Percentiles rank a stretch among this genome's conserved stretches.
phyloP scores from a whole-genome alignment of 2,329 filamentous ascomycete genomes.

The Pyrenochaeta sp. region DNA sequence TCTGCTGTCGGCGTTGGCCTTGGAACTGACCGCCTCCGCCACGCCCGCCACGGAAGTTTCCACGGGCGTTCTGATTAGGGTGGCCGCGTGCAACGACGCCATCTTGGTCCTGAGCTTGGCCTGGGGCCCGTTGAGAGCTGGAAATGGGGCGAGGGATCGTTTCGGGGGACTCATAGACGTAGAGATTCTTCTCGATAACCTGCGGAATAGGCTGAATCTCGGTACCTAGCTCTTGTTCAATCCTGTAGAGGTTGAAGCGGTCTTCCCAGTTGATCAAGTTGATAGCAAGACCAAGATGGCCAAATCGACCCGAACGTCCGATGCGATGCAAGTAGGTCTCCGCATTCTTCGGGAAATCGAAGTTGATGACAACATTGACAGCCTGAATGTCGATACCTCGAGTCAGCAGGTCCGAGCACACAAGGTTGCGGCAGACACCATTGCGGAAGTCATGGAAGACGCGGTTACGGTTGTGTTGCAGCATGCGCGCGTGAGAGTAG shows the following conservation, averaged over 20 bases:
- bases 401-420: conserved; percentile 96
- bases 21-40: conserved; percentile 44
- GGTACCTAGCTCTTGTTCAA: conserved; percentile 94
- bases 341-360: conserved; percentile 99
- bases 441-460: conserved; percentile 99
- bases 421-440: conserved; percentile 95
- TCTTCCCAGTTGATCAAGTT: conserved; percentile 99
- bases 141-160: conserved; percentile 86
- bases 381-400: conserved; percentile 99
- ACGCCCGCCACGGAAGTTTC: conserved; percentile 43
- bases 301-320: conserved; percentile 95
- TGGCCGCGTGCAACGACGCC: conserved; percentile 26
- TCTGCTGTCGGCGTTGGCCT: conserved; percentile 42
- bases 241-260: conserved; percentile 97
- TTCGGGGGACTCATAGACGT: conserved; percentile 97
- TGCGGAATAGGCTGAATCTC: conserved; percentile 97
- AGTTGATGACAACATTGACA: conserved; percentile 99
- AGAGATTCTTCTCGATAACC: conserved; percentile 95
- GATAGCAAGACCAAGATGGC: conserved; percentile 95
- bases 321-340: conserved; percentile 99
- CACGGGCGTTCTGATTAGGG: conserved; percentile 34
- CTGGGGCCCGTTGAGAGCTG: conserved; percentile 52
- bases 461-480: conserved; percentile 94
- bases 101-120: conserved; percentile 39
- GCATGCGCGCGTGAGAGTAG: conserved; percentile 98